A percentile compares a stretch with the other conserved stretches of the same genome.
These are phyloP conservation scores for Daldinia sp. DNA, from an alignment of 2,329 filamentous ascomycete genomes.

Conservation along the genomic window DNA sequence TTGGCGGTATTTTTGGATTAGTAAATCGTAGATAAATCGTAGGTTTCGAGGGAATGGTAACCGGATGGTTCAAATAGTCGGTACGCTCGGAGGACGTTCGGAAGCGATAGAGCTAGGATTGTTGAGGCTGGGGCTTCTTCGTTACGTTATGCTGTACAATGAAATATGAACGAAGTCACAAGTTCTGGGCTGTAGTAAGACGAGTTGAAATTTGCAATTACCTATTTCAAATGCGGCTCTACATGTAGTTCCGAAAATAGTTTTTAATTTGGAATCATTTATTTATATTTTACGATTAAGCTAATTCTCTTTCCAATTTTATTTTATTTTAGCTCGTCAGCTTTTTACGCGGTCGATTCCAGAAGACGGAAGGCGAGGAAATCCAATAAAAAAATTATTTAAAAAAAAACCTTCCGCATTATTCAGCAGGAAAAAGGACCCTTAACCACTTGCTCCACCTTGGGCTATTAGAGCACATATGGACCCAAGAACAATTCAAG, in stretches of 20 bases:
- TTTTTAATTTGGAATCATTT: slow-evolving; percentile 32
- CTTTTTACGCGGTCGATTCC: slow-evolving; percentile 3
- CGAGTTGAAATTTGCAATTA: slow-evolving; percentile 10
- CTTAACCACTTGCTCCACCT: too few species aligned
- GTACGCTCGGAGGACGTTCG: slow-evolving; percentile 23
- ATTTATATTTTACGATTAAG: neutral
- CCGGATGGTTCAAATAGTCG: slow-evolving; percentile 18
- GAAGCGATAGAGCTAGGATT: slow-evolving; percentile 15
- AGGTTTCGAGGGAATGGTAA: neutral
- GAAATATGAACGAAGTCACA: slow-evolving; percentile 13
- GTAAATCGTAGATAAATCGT: slow-evolving; percentile 5
- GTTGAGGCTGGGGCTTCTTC: slow-evolving; percentile 3
- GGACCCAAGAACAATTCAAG: too few species aligned
- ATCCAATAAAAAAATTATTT: neutral
- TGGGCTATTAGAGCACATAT: neutral
- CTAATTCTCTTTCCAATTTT: neutral
- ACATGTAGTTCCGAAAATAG: slow-evolving; percentile 37
- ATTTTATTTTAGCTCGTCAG: slow-evolving; percentile 6
- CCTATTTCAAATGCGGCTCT: slow-evolving; percentile 34
- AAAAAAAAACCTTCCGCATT: slow-evolving; percentile 26
- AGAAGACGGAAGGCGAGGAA: slow-evolving; percentile 21
- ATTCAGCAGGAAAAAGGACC: slow-evolving; percentile 32
- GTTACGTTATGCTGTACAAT: slow-evolving; percentile 1
- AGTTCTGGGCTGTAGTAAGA: slow-evolving; percentile 27
- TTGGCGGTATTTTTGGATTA: slow-evolving; percentile 66